Conservation (phyloP, 352 stramenopile genomes). For the Phytophthora sp. region DNA sequence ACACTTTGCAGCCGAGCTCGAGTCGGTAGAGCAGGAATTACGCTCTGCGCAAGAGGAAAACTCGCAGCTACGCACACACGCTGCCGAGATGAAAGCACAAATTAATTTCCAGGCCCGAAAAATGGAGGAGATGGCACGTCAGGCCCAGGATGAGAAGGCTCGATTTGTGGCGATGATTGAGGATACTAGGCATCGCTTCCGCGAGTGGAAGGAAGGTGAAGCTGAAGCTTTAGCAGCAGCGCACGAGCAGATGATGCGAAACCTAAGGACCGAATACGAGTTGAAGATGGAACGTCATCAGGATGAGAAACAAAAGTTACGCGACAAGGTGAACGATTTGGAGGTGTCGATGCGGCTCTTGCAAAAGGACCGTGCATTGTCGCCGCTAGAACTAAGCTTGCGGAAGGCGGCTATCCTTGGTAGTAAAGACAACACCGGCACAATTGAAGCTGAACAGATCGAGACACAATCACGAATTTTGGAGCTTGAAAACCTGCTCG, state of each 20-base stretch:
- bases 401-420: constrained; percentile 66
- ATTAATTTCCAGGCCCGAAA: constrained; percentile 47
- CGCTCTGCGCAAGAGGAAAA: constrained; percentile 53
- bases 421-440: constrained; percentile 47
- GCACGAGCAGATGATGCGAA: constrained; percentile 54
- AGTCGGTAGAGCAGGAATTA: constrained; percentile 39
- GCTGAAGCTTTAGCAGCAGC: constrained; percentile 36
- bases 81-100: constrained; percentile 50
- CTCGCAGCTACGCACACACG: constrained; percentile 36
- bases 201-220: constrained; percentile 72
- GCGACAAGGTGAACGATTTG: constrained; percentile 76
- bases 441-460: constrained; percentile 60
- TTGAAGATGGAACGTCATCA: constrained; percentile 70
- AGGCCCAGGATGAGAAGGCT: constrained; percentile 65
- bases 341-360: constrained; percentile 68
- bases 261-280: constrained; percentile 67
- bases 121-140: constrained; percentile 54
- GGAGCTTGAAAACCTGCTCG: constrained; percentile 61
- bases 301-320: constrained; percentile 77
- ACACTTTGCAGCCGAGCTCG: constrained; percentile 43
- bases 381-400: constrained; percentile 64
- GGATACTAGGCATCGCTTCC: constrained; percentile 62
- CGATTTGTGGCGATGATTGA: constrained; percentile 56
- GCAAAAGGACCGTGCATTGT: constrained; percentile 69
- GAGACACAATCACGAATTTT: constrained; percentile 56